Evolutionary conservation across 2,329 filamentous ascomycete genomes (phyloP), one percentile per base, ranked within the genome.

Genomic region (Celoporthe dispersa): DNA sequence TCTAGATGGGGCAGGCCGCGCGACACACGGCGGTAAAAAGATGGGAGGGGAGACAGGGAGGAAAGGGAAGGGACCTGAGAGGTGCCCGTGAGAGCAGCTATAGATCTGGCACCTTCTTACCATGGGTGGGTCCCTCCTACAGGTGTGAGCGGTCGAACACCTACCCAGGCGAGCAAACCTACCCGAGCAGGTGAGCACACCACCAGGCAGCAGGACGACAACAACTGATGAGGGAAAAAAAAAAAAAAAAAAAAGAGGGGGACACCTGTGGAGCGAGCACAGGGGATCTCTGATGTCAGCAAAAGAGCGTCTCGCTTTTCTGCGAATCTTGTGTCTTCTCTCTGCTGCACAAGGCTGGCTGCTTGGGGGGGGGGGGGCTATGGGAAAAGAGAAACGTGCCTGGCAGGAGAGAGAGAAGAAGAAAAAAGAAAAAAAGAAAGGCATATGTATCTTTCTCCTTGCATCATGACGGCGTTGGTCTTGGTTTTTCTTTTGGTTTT

Each of bases 401-500:
- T 41, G 6, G 12, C 39, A 16, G 16, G 16, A 39, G 16, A 48
- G 16, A 22, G 22, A 48, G 44, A 48, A 48, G 44, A n/a, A 44
- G 14, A n/a, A 6, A 6, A n/a, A 22, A 3, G 44, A 19, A 19
- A 7, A 19, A 16, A 5, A 48, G 11, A 44, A 41, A 39, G 61
- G 53, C 65, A 57, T n/a, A 35, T 22, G 22, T 57, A n/a, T 61
- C 33, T 57, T 14, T 57, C 39, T 59, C 63, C 51, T 60, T 53
- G 65, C 60, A 70, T 70, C 31, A 60, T 64, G 62, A 44, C 44
- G 68, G 68, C 68, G 68, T 70, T 70, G 12, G 68, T 60, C 57
- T 37, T 60, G 57, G 8, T 64, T 64, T 48, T 31, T 39, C 11
- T 66, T 41, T 12, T n/a, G 48, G 11, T 33, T 44, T 3, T 9